These are phyloP conservation scores for Podaxis sp. DNA, from an alignment of 768 basidiomycete genomes.

Conservation along the genomic window DNA sequence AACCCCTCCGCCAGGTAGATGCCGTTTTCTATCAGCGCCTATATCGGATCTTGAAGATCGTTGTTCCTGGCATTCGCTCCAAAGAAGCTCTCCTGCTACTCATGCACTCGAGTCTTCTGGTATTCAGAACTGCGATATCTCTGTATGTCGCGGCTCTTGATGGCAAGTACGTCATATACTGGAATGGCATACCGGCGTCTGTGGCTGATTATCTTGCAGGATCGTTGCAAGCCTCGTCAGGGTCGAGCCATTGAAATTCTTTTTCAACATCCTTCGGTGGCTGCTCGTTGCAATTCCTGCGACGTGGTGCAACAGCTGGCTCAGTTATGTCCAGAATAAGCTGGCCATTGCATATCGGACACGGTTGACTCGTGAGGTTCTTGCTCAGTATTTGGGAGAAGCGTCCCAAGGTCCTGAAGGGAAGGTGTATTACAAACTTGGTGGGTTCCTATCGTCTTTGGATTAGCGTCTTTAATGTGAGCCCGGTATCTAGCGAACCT, in stretches of 20 bases:
- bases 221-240: conserved; percentile 96
- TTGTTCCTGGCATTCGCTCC: conserved; percentile 81
- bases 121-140: conserved; percentile 89
- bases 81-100: conserved; percentile 86
- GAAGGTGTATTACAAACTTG: conserved; percentile 92
- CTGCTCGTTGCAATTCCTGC: conserved; percentile 89
- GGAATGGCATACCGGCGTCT: neutral
- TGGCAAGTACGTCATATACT: conserved; percentile 62
- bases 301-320: conserved; percentile 91
- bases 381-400: conserved; percentile 82
- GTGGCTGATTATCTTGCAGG: conserved; percentile 36
- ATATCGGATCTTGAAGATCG: conserved; percentile 74
- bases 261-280: conserved; percentile 87
- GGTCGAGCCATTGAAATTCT: conserved; percentile 75
- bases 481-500: conserved; percentile 66
- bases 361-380: conserved; percentile 78
- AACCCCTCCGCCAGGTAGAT: conserved; percentile 62
- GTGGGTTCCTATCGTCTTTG: conserved; percentile 38
- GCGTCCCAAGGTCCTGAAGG: conserved; percentile 63
- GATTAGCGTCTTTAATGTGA: neutral
- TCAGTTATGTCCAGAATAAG: conserved; percentile 92
- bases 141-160: conserved; percentile 94
- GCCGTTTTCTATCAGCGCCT: conserved; percentile 87
- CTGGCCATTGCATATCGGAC: conserved; percentile 87
- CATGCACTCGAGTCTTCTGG: conserved; percentile 86